A percentile compares a stretch with the other conserved stretches of the same genome.
These are phyloP conservation scores for Cladophialophora carrionii DNA, from an alignment of 2,329 filamentous ascomycete genomes.

Conservation along the genomic window DNA sequence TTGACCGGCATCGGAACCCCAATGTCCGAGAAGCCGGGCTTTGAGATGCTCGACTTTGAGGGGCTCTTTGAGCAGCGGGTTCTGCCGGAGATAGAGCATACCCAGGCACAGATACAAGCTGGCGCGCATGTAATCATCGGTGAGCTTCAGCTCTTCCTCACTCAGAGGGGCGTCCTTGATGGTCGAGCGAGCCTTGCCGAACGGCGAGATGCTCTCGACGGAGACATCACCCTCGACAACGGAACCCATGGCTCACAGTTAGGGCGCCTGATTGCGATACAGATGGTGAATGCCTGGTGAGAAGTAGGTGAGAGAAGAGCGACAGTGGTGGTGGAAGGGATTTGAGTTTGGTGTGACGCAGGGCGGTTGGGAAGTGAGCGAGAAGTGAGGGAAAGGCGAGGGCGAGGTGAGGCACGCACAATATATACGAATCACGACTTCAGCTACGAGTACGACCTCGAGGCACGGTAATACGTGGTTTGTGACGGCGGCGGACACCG, in stretches of 20 bases:
- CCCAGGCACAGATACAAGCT: slow-evolving; percentile 75
- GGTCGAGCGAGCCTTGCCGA: slow-evolving; percentile 67
- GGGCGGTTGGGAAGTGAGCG: not conserved
- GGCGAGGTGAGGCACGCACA: not conserved
- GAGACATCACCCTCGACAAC: slow-evolving; percentile 42
- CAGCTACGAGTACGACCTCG: slow-evolving; percentile 8
- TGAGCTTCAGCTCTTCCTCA: slow-evolving; percentile 67
- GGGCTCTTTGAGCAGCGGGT: slow-evolving; percentile 71
- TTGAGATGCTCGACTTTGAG: slow-evolving; percentile 73
- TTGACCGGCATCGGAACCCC: slow-evolving; percentile 78
- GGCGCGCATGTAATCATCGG: slow-evolving; percentile 73
- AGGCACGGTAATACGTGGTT: not conserved
- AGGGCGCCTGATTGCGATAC: not conserved
- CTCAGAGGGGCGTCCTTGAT: slow-evolving; percentile 65
- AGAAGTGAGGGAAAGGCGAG: not conserved
- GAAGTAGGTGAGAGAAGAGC: slow-evolving; percentile 9
- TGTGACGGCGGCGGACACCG: slow-evolving; percentile 10
- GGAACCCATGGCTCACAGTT: slow-evolving; percentile 28
- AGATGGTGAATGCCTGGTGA: not conserved
- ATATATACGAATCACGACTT: slow-evolving; percentile 8
- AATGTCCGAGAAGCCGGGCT: slow-evolving; percentile 73
- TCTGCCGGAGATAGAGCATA: slow-evolving; percentile 78
- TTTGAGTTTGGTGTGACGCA: not conserved
- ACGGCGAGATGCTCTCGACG: slow-evolving; percentile 64
- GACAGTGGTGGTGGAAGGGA: not conserved